Percentiles rank a stretch among this genome's conserved stretches.
These are phyloP conservation scores for Fusarium sterilihyphosum DNA, from an alignment of 2,329 filamentous ascomycete species.

Conservation along the genomic window DNA sequence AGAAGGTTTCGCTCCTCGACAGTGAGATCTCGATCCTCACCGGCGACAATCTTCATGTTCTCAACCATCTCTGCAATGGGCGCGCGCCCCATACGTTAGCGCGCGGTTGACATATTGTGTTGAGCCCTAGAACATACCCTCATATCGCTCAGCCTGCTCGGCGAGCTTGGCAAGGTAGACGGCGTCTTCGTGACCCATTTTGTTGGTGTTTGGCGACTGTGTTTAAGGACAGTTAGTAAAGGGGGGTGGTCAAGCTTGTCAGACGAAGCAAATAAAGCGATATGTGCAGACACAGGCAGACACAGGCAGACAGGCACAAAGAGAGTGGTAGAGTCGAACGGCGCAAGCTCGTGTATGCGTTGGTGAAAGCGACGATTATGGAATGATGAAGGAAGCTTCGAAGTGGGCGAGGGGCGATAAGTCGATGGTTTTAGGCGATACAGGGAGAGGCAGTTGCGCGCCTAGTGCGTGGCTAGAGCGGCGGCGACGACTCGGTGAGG, in stretches of 20 bases:
- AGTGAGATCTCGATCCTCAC: slow-evolving; percentile 80
- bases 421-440: slow-evolving; percentile 32
- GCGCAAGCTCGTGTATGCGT: slow-evolving; percentile 23
- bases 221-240: slow-evolving; percentile 37
- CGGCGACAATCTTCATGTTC: slow-evolving; percentile 99
- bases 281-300: slow-evolving; percentile 22
- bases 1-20: slow-evolving; percentile 99
- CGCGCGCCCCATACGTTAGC: slow-evolving; percentile 62
- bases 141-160: slow-evolving; percentile 99
- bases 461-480: slow-evolving; percentile 40
- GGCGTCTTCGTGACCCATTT: slow-evolving; percentile 99
- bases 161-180: slow-evolving; percentile 99
- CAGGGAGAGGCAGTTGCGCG: slow-evolving; percentile 38
- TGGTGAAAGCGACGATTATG: slow-evolving; percentile 9
- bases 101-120: slow-evolving; percentile 16
- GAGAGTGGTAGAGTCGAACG: slow-evolving; percentile 12
- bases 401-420: slow-evolving; percentile 22
- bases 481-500: slow-evolving; percentile 44
- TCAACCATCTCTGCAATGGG: slow-evolving; percentile 89
- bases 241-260: slow-evolving; percentile 32
- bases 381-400: slow-evolving; percentile 22
- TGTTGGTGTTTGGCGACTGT: slow-evolving; percentile 57
- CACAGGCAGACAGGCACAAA: slow-evolving; percentile 34
- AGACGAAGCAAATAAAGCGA: slow-evolving; percentile 29
- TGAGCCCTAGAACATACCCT: slow-evolving; percentile 70